Base-by-base conservation (phyloP, 2,329 filamentous ascomycete species). In the Aspergillus pseudoterreus region DNA sequence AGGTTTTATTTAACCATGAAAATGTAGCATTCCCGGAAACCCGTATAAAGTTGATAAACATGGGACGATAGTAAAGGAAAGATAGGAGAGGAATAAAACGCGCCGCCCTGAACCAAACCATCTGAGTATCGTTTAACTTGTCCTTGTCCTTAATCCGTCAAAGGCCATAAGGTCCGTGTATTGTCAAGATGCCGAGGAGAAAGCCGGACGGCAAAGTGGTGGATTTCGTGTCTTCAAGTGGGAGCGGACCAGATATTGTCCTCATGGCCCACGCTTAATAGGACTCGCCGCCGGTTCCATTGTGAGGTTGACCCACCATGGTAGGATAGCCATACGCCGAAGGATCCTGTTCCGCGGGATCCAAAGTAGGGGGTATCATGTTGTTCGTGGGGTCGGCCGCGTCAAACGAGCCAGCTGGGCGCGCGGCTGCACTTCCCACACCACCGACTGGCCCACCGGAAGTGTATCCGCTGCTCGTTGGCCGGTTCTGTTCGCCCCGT, bases 401-500 rank as follows among this genome's bases (percentile, higher is more conserved):
- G 43, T 72, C 71, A 39, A 70, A 64, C 60, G 72, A 71, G 22
- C 59, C 60, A 52, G 65, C 54, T 53, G 64, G 63, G 46, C 67
- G 68, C 52, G 62, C 61, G 54, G 55, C 61, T 49, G 61, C 63
- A 24, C 64, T 59, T 19, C 56, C 63, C 47, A 61, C 60, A 51
- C 67, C 69, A 33, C 70, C 70, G 42, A 70, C 68, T 9, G 69
- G 68, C 17, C 70, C 70, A 33, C 71, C 72, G 45, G 67, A 60
- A 43, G 66, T 65, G 57, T 75, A 77, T 21, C 74, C 75, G 62
- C 75, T 77, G 67, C 75, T 76, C 50, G 75, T 64, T 55, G 78
- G 78, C 66, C 82, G 80, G 70, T 78, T 79, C 71, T 84, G 83
- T 56, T 82, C 79, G 50, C 84, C 84, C 62, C 86, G 80, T 72